Percentiles rank a stretch among this genome's conserved stretches.
phyloP scores from a whole-genome alignment of 2,329 filamentous ascomycete genomes.

The Raffaelea ambrosiae region DNA sequence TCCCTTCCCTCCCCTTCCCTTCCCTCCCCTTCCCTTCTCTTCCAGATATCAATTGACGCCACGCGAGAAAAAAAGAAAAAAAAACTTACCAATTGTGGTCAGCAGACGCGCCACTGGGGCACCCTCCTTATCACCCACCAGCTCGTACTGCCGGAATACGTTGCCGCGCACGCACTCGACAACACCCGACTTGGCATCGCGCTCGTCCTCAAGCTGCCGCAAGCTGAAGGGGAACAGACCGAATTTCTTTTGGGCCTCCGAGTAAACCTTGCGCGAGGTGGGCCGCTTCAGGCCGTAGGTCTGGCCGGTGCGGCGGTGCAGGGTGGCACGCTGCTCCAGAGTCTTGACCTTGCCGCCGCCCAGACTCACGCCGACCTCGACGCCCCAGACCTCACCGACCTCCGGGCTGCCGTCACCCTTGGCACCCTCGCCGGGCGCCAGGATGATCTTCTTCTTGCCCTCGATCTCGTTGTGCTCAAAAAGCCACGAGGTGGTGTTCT shows the following conservation, averaged over 20 bases:
- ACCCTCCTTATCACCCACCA: constrained; percentile 87
- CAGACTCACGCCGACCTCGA: constrained; percentile 88
- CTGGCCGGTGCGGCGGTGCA: constrained; percentile 86
- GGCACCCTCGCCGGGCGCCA: constrained; percentile 75
- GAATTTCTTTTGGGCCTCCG: constrained; percentile 95
- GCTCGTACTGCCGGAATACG: constrained; percentile 91
- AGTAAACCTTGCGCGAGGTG: constrained; percentile 84
- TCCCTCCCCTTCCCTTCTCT: too few relatives aligned
- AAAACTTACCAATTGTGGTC: constrained; percentile 78
- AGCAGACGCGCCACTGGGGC: constrained; percentile 77
- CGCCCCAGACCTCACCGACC: constrained; percentile 91
- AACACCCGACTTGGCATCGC: constrained; percentile 88
- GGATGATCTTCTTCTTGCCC: constrained; percentile 93
- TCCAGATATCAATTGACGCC: too few relatives aligned
- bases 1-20: too few relatives aligned
- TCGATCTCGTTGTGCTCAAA: constrained; percentile 98
- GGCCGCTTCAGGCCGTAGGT: constrained; percentile 92
- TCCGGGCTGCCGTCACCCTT: constrained; percentile 88
- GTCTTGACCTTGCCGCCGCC: constrained; percentile 93
- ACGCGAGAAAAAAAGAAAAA: constrained; percentile 10
- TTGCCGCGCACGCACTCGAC: constrained; percentile 92
- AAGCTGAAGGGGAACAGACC: constrained; percentile 96
- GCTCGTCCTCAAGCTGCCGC: constrained; percentile 93
- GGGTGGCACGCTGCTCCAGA: constrained; percentile 76
- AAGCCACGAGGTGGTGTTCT: constrained; percentile 96